phyloP scores from a whole-genome alignment of 495 filamentous ascomycete genomes.

The Physcia stellaris region DNA sequence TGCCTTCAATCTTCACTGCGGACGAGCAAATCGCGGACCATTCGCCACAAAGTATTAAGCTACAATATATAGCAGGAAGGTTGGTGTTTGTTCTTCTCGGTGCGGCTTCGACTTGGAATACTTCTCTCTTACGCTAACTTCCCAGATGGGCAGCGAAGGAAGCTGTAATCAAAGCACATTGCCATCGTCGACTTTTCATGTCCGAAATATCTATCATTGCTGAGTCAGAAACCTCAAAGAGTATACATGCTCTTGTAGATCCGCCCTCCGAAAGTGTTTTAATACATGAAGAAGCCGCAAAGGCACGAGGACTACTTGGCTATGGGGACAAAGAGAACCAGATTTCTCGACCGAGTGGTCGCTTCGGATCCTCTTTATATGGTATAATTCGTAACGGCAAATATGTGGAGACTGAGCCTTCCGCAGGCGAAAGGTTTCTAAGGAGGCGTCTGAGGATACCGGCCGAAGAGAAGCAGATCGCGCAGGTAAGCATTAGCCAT shows the following conservation, averaged over 20 bases:
- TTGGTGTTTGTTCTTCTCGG: too few relatives aligned
- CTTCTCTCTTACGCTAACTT: constrained; percentile 14
- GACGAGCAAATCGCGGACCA: background rate
- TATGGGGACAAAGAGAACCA: too few relatives aligned
- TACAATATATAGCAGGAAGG: background rate
- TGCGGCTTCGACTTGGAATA: constrained; percentile 36
- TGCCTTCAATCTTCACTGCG: background rate
- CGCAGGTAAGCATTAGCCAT: constrained; percentile 33
- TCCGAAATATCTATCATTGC: constrained; percentile 30
- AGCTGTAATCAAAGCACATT: constrained; percentile 47
- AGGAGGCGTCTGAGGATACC: constrained; percentile 1
- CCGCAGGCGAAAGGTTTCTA: background rate
- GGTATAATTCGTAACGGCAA: background rate
- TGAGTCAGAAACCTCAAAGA: background rate
- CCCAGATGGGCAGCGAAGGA: constrained; percentile 50
- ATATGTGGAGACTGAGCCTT: background rate
- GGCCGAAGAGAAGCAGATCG: constrained; percentile 10
- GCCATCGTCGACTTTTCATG: constrained; percentile 26
- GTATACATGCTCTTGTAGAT: constrained; percentile 12
- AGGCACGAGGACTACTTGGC: background rate
- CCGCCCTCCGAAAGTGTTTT: constrained; percentile 6
- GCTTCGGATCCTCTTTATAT: too few relatives aligned
- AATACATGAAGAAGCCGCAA: background rate
- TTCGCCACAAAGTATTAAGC: background rate
- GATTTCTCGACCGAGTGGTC: background rate